Evolutionary conservation across 129 eudicot species (phyloP).

Genomic region (Scalesia atractyloides): DNA sequence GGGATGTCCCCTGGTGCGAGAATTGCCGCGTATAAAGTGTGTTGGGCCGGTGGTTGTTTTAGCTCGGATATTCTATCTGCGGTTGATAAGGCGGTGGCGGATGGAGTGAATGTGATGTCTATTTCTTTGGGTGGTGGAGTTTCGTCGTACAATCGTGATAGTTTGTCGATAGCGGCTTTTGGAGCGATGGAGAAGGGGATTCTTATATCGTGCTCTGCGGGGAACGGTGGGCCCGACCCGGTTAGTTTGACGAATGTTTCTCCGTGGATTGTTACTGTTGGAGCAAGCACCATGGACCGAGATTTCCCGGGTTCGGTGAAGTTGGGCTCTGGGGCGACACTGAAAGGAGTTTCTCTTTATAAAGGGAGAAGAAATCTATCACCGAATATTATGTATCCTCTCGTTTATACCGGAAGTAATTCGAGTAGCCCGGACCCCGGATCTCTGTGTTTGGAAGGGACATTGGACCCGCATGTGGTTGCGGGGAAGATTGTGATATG

Average conservation of each 20-base stretch:
- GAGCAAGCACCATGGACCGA: conserved; percentile 94
- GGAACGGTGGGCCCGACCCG: conserved; percentile 91
- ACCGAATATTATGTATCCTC: conserved; percentile 45
- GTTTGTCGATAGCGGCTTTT: conserved; percentile 77
- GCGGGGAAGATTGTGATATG: conserved; percentile 85
- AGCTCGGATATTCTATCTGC: conserved; percentile 93
- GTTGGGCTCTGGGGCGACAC: conserved; percentile 54
- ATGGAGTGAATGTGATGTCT: conserved; percentile 78
- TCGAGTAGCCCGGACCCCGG: conserved; percentile 67
- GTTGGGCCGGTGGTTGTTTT: conserved; percentile 91
- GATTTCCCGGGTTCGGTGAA: conserved; percentile 69
- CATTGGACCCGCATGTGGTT: conserved; percentile 59
- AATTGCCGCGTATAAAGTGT: conserved; percentile 86
- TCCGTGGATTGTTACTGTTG: conserved; percentile 89
- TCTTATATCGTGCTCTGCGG: conserved; percentile 90
- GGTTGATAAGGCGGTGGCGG: conserved; percentile 78
- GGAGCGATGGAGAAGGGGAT: conserved; percentile 94
- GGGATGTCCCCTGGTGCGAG: conserved; percentile 89
- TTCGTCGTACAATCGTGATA: conserved; percentile 73
- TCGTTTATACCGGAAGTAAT: conserved; percentile 73
- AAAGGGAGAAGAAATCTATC: conserved; percentile 57
- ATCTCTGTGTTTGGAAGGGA: conserved; percentile 84
- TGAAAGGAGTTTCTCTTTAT: conserved; percentile 79
- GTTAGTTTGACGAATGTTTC: conserved; percentile 82
- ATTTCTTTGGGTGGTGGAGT: conserved; percentile 94